phyloP scores from a whole-genome alignment of 2,329 filamentous ascomycete genomes.

The Botrytis paeoniae region DNA sequence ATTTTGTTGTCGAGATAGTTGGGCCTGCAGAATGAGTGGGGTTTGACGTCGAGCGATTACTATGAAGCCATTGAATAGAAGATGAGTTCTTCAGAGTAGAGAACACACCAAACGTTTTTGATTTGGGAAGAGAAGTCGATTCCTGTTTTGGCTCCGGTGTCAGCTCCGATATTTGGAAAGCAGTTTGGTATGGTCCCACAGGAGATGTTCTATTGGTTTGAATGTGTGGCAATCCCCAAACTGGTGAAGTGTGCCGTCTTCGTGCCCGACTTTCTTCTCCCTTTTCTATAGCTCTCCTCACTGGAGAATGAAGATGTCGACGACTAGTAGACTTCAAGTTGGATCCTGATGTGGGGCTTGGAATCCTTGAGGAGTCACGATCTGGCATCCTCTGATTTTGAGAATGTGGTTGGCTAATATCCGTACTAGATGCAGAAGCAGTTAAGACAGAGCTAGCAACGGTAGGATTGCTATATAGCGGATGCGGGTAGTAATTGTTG shows the following conservation, averaged over 20 bases:
- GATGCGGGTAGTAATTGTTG: conserved; percentile 13
- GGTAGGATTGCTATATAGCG: conserved; percentile 27
- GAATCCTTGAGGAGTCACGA: conserved; percentile 15
- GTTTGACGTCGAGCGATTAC: conserved; percentile 21
- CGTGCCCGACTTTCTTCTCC: conserved; percentile 25
- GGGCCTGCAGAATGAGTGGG: conserved; percentile 6
- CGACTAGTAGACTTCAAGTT: conserved; percentile 7
- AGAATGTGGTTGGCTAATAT: conserved; percentile 21
- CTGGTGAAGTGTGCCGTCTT: neutral
- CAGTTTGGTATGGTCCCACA: conserved; percentile 11
- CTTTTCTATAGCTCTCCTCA: conserved; percentile 19
- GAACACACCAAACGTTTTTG: conserved; percentile 46
- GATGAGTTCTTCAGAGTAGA: conserved; percentile 47
- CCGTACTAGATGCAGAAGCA: conserved; percentile 26
- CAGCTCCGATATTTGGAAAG: conserved; percentile 15
- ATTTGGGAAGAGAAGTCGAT: conserved; percentile 40
- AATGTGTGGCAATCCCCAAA: conserved; percentile 15
- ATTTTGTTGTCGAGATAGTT: conserved; percentile 20
- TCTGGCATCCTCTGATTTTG: neutral
- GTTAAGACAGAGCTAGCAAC: conserved; percentile 26
- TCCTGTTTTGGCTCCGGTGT: conserved; percentile 23
- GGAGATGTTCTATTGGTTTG: conserved; percentile 21
- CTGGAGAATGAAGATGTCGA: conserved; percentile 25
- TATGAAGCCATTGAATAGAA: conserved; percentile 33
- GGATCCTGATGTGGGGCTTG: conserved; percentile 11